Conservation (phyloP, 306 rosid genomes). For the Delonix regia region DNA sequence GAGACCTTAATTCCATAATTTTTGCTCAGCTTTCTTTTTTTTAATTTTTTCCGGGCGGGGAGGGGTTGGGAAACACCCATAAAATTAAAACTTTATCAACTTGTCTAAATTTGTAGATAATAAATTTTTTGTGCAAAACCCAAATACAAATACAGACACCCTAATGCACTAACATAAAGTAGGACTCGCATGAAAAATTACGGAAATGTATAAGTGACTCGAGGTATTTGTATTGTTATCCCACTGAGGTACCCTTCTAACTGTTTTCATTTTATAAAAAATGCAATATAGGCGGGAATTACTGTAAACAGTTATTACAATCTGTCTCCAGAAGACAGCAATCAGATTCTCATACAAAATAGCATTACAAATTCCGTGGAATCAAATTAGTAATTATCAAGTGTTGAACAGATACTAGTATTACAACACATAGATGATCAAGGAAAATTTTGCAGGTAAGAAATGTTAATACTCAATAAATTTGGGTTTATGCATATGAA, state of each 20-base stretch:
- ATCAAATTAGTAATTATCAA: neutral
- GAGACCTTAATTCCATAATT: too few relatives aligned
- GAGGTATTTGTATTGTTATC: neutral
- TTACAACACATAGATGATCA: neutral
- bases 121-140: constrained; percentile 2
- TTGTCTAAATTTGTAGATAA: neutral
- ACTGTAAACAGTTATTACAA: neutral
- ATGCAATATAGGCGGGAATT: constrained; percentile 7
- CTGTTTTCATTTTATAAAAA: constrained; percentile 18
- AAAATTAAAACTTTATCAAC: neutral
- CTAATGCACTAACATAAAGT: neutral
- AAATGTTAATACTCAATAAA: constrained; percentile 4
- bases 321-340: neutral
- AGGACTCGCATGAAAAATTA: neutral
- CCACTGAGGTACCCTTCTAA: neutral
- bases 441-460: neutral
- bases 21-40: too few relatives aligned
- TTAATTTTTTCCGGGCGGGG: too few relatives aligned
- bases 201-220: neutral
- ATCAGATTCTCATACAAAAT: neutral
- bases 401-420: constrained; percentile 2
- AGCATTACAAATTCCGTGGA: neutral
- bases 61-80: too few relatives aligned
- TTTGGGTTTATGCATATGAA: constrained; percentile 20
- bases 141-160: neutral